Conservation (phyloP, 2,329 filamentous ascomycete genomes). For the Colletotrichum filicis region DNA sequence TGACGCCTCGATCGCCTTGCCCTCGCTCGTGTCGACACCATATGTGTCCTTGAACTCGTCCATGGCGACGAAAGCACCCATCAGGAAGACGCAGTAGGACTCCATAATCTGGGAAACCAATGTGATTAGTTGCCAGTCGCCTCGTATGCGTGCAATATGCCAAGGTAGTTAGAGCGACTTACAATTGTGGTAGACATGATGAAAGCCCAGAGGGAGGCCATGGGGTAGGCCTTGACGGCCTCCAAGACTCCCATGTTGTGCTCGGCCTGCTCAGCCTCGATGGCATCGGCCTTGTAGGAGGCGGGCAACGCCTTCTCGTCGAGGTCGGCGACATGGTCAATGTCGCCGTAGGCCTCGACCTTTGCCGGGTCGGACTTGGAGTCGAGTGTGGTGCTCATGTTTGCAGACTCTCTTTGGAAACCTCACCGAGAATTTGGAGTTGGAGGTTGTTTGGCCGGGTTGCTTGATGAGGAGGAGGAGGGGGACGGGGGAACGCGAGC, state of each 20-base stretch:
- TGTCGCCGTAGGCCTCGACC: constrained; percentile 21
- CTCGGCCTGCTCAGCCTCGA: constrained; percentile 63
- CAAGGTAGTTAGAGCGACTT: constrained; percentile 40
- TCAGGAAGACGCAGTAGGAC: constrained; percentile 71
- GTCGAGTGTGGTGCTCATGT: constrained; percentile 23
- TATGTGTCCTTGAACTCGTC: constrained; percentile 56
- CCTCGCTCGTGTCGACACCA: constrained; percentile 50
- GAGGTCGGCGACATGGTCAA: constrained; percentile 22
- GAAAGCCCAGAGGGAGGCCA: constrained; percentile 52
- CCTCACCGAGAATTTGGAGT: background rate
- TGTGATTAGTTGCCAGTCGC: constrained; percentile 32
- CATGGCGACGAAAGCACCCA: constrained; percentile 67
- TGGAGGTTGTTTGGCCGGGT: background rate
- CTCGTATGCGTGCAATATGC: no score
- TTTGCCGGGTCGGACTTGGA: constrained; percentile 27
- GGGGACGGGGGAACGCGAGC: background rate
- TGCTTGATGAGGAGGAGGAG: background rate
- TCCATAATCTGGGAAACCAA: constrained; percentile 67
- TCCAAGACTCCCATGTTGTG: constrained; percentile 47
- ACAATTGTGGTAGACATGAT: constrained; percentile 53
- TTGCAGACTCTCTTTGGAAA: background rate
- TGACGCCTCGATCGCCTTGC: constrained; percentile 56
- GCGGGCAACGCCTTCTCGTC: constrained; percentile 51
- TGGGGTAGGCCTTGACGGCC: constrained; percentile 47
- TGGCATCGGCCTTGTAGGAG: constrained; percentile 62